Evolutionary conservation across 805 yeast genomes (phyloP).

Genomic region (Barnettozyma populi): DNA sequence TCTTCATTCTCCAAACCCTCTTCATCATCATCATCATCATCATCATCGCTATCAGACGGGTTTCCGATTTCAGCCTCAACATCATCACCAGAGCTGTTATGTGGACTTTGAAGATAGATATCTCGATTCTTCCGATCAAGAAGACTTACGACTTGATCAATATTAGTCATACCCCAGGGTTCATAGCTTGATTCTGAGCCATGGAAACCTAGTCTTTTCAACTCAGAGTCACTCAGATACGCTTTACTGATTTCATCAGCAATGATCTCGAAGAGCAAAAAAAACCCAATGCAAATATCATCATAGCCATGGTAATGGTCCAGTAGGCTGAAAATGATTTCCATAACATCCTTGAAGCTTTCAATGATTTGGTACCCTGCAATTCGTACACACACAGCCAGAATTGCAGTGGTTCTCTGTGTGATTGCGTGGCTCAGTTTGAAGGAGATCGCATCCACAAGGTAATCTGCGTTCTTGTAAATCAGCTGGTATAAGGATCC

Average conservation of each 20-base stretch:
- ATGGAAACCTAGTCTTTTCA: slow-evolving; percentile 12
- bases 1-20: slow-evolving; percentile 24
- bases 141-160: slow-evolving; percentile 39
- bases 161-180: slow-evolving; percentile 40
- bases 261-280: slow-evolving; percentile 61
- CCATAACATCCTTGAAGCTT: slow-evolving; percentile 67
- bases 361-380: slow-evolving; percentile 63
- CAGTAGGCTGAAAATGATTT: slow-evolving; percentile 67
- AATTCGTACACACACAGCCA: slow-evolving; percentile 62
- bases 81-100: slow-evolving; percentile 25
- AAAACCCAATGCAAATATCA: slow-evolving; percentile 64
- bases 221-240: slow-evolving; percentile 27
- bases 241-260: slow-evolving; percentile 39
- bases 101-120: slow-evolving; percentile 26
- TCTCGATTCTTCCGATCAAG: slow-evolving; percentile 33
- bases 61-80: slow-evolving; percentile 32
- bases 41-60: slow-evolving; percentile 30
- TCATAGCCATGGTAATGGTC: slow-evolving; percentile 85
- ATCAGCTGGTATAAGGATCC: slow-evolving; percentile 56
- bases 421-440: slow-evolving; percentile 65
- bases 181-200: slow-evolving; percentile 23
- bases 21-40: slow-evolving; percentile 30
- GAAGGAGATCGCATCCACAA: slow-evolving; percentile 72
- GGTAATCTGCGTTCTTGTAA: slow-evolving; percentile 67
- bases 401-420: slow-evolving; percentile 66